Base-by-base conservation (phyloP, 140 eudicot genomes). In the Artemisia princeps region DNA sequence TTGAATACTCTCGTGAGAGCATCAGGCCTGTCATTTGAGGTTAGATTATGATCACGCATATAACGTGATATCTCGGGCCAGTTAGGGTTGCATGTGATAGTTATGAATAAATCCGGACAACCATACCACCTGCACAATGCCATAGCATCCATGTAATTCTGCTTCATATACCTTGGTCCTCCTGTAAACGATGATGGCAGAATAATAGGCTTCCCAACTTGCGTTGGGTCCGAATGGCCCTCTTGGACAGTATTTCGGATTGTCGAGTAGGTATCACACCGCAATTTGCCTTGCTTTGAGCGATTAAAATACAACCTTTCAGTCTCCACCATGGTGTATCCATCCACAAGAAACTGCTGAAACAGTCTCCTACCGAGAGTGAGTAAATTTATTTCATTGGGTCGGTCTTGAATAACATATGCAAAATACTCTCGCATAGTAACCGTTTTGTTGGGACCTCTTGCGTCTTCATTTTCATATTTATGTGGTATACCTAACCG, bases 151-250 rank as follows among this genome's bases (percentile, higher is more conserved):
- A 28, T 28, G 4, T 49, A 49, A n/a, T 49, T 49, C 1, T 49
- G 54, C 54, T 11, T 49, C 54, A 49, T 49, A 49, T 49, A 49
- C 54, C 54, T 11, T 49, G n/a, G n/a, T n/a, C n/a, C n/a, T n/a
- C n/a, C n/a, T n/a, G n/a, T n/a, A n/a, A n/a, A n/a, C n/a, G n/a
- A 1, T 49, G 54, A 49, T 9, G 54, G 54, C 14, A 48, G 15
- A 12, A 49, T 4, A 49, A 10, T 2, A 8, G 13, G 13, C 9
- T 49, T 49, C 2, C 54, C 3, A 49, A 12, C n/a, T 49, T 10
- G 14, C 4, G 54, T 49, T 2, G 9, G 14, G 15, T 9, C 54
- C 11, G 14, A 10, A 49, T 49, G 0, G 10, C 15, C 14, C 8
- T 49, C 16, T 49, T 49, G 54, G 2, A n/a, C 54, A 12, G 0